A percentile compares a stretch with the other conserved stretches of the same genome.
Evolutionary conservation across 805 yeast genomes (phyloP).

Genomic region (Starmerella lactis-condensi): DNA sequence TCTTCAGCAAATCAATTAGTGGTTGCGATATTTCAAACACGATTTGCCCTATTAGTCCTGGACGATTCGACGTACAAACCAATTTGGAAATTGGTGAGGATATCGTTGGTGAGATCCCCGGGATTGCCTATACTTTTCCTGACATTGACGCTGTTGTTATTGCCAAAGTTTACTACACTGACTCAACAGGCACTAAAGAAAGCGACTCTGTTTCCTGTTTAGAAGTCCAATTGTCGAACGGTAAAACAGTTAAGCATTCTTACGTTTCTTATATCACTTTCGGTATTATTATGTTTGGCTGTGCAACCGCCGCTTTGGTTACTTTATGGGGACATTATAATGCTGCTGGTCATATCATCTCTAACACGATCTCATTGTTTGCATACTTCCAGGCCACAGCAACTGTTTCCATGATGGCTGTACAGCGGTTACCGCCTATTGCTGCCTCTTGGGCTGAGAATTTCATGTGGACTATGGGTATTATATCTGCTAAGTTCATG

Average conservation of each 20-base stretch:
- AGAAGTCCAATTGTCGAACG: conserved; percentile 67
- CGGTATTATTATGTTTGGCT: conserved; percentile 71
- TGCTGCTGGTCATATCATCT: conserved; percentile 94
- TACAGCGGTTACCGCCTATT: conserved; percentile 78
- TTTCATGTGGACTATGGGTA: conserved; percentile 91
- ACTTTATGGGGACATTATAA: conserved; percentile 76
- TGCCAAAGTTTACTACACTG: conserved; percentile 42
- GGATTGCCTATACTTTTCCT: conserved; percentile 75
- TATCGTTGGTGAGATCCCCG: conserved; percentile 40
- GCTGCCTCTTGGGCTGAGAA: conserved; percentile 97
- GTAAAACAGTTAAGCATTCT: conserved; percentile 81
- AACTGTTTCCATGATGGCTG: conserved; percentile 88
- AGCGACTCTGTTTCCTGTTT: conserved; percentile 65
- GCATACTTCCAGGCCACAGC: conserved; percentile 88
- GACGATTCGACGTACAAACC: conserved; percentile 57
- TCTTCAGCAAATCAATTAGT: conserved; percentile 35
- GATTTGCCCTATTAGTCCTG: conserved; percentile 72
- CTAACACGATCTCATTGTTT: conserved; percentile 80
- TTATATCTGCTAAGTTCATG: conserved; percentile 56
- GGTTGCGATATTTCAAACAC: conserved; percentile 44
- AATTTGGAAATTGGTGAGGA: conserved; percentile 28
- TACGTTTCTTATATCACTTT: conserved; percentile 95
- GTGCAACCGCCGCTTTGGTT: conserved; percentile 69
- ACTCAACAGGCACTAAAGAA: conserved; percentile 21
- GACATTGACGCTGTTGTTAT: conserved; percentile 84